These are phyloP conservation scores for Scheffersomyces illinoinensis DNA, from an alignment of 1,139 yeast species.

Conservation along the genomic window DNA sequence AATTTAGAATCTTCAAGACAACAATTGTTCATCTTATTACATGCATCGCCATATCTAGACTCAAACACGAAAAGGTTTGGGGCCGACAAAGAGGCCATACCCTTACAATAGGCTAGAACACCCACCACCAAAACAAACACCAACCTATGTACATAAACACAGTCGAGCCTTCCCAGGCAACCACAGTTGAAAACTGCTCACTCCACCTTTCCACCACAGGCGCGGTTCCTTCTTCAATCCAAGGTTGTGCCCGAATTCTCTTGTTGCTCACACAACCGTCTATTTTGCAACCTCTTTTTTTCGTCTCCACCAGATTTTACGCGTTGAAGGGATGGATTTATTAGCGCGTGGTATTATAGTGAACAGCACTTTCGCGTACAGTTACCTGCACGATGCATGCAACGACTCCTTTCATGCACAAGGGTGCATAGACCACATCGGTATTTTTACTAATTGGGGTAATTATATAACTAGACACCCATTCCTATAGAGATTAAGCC, in stretches of 20 bases:
- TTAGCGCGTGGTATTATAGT: background rate
- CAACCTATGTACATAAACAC: background rate
- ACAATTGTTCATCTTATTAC: background rate
- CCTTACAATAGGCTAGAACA: background rate
- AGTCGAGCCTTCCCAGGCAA: background rate
- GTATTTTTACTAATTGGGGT: background rate
- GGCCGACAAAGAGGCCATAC: background rate
- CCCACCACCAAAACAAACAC: background rate
- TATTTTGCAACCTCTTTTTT: background rate
- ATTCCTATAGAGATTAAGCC: background rate
- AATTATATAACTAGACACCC: background rate
- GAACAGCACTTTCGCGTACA: background rate
- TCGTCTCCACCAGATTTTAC: background rate
- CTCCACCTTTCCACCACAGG: background rate
- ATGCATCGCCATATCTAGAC: background rate
- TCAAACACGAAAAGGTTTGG: background rate
- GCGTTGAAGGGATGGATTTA: background rate
- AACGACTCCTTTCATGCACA: background rate
- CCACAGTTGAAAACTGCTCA: background rate
- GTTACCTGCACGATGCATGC: background rate
- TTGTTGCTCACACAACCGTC: background rate
- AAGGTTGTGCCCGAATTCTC: background rate
- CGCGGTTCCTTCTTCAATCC: background rate
- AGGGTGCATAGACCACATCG: background rate
- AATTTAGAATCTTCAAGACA: background rate